Evolutionary conservation across 2,329 filamentous ascomycete species (phyloP).

Genomic region (Aureobasidium sp.): DNA sequence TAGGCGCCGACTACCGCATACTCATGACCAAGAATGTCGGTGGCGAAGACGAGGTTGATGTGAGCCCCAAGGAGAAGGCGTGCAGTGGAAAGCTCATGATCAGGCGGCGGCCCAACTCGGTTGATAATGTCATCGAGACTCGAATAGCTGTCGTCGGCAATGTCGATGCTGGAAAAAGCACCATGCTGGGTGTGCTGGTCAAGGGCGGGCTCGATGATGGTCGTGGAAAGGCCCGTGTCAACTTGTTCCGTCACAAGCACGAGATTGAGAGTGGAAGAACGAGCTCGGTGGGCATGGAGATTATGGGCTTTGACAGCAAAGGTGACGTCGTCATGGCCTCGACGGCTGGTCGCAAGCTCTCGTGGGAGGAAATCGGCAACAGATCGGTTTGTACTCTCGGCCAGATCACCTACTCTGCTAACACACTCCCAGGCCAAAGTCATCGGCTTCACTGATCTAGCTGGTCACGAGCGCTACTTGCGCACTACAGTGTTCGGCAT

Average conservation of each 20-base stretch:
- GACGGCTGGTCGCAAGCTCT: conserved; percentile 75
- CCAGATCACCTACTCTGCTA: not conserved
- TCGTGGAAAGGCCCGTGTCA: conserved; percentile 85
- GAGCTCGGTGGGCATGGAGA: conserved; percentile 96
- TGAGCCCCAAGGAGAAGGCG: conserved; percentile 60
- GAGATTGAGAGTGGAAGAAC: conserved; percentile 94
- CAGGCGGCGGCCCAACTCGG: conserved; percentile 62
- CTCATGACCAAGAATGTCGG: conserved; percentile 88
- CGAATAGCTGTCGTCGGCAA: conserved; percentile 96
- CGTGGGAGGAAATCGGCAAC: conserved; percentile 96
- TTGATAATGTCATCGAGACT: conserved; percentile 90
- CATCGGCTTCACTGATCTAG: conserved; percentile 91
- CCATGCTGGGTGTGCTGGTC: conserved; percentile 88
- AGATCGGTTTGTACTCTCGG: conserved; percentile 51
- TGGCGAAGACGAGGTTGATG: conserved; percentile 64
- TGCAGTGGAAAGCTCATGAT: conserved; percentile 83
- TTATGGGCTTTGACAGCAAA: conserved; percentile 89
- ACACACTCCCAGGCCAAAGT: conserved; percentile 62
- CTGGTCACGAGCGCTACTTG: conserved; percentile 90
- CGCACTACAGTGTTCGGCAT: conserved; percentile 95
- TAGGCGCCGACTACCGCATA: conserved; percentile 69
- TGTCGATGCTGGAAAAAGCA: conserved; percentile 95
- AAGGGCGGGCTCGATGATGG: conserved; percentile 95
- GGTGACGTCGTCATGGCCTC: conserved; percentile 78
- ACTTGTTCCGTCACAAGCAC: conserved; percentile 95